phyloP scores from a whole-genome alignment of 345 rosid species.

The Carallia brachiata region DNA sequence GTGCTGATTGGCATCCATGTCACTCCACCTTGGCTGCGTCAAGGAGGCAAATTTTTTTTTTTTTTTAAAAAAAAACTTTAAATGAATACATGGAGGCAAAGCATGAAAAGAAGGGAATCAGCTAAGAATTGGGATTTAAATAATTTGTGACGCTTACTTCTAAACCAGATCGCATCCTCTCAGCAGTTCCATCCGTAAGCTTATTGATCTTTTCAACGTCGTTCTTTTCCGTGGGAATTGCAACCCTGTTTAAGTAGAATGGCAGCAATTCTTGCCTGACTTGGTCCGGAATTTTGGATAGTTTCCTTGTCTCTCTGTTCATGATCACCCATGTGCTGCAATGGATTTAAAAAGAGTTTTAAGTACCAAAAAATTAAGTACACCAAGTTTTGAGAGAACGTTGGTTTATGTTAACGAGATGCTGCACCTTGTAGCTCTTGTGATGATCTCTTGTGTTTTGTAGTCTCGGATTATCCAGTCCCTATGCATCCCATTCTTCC shows the following conservation, averaged over 20 bases:
- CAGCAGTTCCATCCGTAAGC: conserved; percentile 22
- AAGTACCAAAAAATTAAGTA: neutral
- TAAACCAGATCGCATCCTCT: conserved; percentile 13
- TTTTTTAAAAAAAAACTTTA: neutral
- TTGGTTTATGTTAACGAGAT: neutral
- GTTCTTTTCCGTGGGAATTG: conserved; percentile 13
- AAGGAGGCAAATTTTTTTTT: neutral
- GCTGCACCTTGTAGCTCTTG: conserved; percentile 23
- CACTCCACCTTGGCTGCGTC: conserved; percentile 29
- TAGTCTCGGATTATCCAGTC: conserved; percentile 28
- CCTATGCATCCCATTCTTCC: conserved; percentile 27
- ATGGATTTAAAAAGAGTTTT: neutral
- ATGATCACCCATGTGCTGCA: conserved; percentile 32
- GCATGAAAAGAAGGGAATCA: too few species aligned
- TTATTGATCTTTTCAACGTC: conserved; percentile 15
- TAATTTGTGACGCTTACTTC: conserved; percentile 7
- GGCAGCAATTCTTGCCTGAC: conserved; percentile 22
- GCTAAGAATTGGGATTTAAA: too few species aligned
- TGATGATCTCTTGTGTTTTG: conserved; percentile 22
- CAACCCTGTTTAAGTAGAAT: conserved; percentile 18
- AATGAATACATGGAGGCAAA: too few species aligned
- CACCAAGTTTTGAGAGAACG: neutral
- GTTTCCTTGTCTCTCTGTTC: conserved; percentile 27
- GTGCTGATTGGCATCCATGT: conserved; percentile 30
- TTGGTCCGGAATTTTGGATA: conserved; percentile 25